Percentiles rank a stretch among this genome's conserved stretches.
These are phyloP conservation scores for Coemansia sp. DNA, from an alignment of 192 early-diverging fungal species.

Conservation along the genomic window DNA sequence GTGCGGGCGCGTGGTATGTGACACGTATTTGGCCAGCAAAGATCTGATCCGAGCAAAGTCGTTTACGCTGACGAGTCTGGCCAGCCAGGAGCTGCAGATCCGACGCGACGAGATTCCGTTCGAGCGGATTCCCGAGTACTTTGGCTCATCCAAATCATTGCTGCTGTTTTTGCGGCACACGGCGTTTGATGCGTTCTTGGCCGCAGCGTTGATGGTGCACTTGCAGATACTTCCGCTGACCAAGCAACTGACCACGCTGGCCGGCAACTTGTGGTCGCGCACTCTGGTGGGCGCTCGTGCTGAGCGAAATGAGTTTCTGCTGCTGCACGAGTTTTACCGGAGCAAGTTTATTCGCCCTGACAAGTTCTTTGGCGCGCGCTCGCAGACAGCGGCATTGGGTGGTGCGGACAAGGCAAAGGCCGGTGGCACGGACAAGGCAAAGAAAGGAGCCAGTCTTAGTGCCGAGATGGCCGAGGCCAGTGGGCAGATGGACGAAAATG, in stretches of 20 bases:
- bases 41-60: conserved; percentile 84
- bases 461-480: conserved; percentile 38
- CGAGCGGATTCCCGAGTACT: conserved; percentile 73
- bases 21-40: conserved; percentile 87
- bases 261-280: conserved; percentile 93
- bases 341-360: conserved; percentile 93
- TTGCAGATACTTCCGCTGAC: conserved; percentile 89
- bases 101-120: conserved; percentile 81
- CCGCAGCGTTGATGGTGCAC: conserved; percentile 80
- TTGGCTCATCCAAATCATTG: conserved; percentile 56
- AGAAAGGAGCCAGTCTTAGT: conserved; percentile 15
- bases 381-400: background rate
- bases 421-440: background rate
- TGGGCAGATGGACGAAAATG: conserved; percentile 27
- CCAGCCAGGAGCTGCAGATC: conserved; percentile 72
- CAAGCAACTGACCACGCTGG: conserved; percentile 86
- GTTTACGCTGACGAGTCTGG: conserved; percentile 78
- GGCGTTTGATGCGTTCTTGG: conserved; percentile 78
- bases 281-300: conserved; percentile 88
- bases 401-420: background rate
- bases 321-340: conserved; percentile 95
- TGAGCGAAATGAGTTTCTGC: conserved; percentile 91
- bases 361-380: conserved; percentile 49
- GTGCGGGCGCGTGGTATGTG: conserved; percentile 86
- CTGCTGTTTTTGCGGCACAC: conserved; percentile 75